Evolutionary conservation across 2,329 filamentous ascomycete genomes (phyloP).

Genomic region (Fusarium equiseti): DNA sequence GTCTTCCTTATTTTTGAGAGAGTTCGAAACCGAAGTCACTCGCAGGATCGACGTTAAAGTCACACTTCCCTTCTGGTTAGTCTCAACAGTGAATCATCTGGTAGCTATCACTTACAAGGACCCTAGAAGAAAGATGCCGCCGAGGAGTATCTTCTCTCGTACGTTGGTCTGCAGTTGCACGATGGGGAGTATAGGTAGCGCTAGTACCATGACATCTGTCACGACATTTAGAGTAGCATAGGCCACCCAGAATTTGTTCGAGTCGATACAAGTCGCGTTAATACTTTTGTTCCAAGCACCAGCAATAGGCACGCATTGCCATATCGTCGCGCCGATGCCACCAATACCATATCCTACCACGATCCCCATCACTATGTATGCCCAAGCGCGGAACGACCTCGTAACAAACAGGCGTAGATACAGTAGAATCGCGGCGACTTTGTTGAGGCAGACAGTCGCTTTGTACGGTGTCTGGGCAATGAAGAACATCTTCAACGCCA

Average conservation of each 20-base stretch:
- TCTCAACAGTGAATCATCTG: accelerated
- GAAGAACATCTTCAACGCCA: slow-evolving; percentile 1
- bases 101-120: not conserved
- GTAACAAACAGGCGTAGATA: not conserved
- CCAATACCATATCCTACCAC: not conserved
- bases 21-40: not conserved
- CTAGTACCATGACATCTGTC: not conserved
- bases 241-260: slow-evolving; percentile 3
- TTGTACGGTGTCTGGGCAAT: slow-evolving; percentile 5
- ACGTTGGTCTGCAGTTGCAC: not conserved
- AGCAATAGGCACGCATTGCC: not conserved
- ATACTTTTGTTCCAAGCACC: not conserved
- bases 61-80: not conserved
- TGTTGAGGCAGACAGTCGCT: not conserved
- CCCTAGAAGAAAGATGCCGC: not conserved
- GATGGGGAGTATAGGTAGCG: not conserved
- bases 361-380: not conserved
- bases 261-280: not conserved
- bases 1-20: not conserved
- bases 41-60: slow-evolving; percentile 1
- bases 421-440: not conserved
- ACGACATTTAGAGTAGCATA: not conserved
- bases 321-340: not conserved
- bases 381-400: not conserved
- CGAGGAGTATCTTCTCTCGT: not conserved